These are phyloP conservation scores for Boletus rubescentipes DNA, from an alignment of 768 basidiomycete species.

Conservation along the genomic window DNA sequence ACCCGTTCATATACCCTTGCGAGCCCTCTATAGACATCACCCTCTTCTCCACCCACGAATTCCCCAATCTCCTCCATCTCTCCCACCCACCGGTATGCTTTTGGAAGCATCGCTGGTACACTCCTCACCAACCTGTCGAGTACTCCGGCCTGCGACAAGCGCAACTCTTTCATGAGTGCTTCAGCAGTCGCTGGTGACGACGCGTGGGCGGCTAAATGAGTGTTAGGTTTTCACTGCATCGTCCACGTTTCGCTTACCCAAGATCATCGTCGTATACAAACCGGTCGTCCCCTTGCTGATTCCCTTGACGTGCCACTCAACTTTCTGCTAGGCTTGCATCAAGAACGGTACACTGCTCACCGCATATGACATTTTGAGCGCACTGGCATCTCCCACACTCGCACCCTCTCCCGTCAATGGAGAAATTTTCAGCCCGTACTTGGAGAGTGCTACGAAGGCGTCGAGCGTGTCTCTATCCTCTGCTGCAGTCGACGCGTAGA, in stretches of 20 bases:
- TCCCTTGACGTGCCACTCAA: constrained; percentile 37
- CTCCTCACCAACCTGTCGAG: constrained; percentile 39
- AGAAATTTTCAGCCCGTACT: constrained; percentile 47
- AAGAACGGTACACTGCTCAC: constrained; percentile 34
- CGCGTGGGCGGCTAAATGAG: constrained; percentile 45
- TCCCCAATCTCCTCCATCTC: constrained; percentile 65
- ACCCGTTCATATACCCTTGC: constrained; percentile 46
- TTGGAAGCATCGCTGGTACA: constrained; percentile 55
- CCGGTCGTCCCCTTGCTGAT: constrained; percentile 56
- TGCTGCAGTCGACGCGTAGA: constrained; percentile 50
- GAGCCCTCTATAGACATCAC: constrained; percentile 48
- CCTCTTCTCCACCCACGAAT: constrained; percentile 49
- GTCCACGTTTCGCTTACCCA: constrained; percentile 37
- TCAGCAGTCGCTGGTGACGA: constrained; percentile 62
- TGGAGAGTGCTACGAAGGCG: constrained; percentile 39
- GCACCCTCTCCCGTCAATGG: constrained; percentile 46
- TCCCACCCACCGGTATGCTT: constrained; percentile 60
- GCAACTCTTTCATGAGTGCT: constrained; percentile 51
- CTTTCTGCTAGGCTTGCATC: background rate
- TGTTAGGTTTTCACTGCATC: background rate
- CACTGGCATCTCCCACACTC: constrained; percentile 57
- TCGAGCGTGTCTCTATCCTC: constrained; percentile 35
- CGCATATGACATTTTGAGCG: constrained; percentile 64
- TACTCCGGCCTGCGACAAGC: constrained; percentile 44
- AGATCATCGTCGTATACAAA: constrained; percentile 53